Conservation (phyloP, 1,284 basidiomycete genomes). For the Melampsora americana region DNA sequence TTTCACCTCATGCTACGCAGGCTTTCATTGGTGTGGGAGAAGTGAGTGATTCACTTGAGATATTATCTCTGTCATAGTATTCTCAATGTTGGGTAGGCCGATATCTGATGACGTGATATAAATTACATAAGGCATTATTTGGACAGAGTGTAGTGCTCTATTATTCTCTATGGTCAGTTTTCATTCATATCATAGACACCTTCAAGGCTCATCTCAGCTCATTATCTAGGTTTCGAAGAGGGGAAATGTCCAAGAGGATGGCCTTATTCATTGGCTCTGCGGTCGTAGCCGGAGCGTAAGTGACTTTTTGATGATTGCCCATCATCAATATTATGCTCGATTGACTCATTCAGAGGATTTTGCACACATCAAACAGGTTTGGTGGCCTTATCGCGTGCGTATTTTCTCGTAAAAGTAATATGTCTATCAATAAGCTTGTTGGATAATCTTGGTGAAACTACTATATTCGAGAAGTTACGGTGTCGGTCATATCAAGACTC, state of each 20-base stretch:
- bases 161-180: conserved; percentile 25
- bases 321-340: not conserved
- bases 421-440: not conserved
- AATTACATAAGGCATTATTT: conserved; percentile 9
- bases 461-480: not conserved
- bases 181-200: not conserved
- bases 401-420: not conserved
- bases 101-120: not conserved
- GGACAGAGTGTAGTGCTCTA: conserved; percentile 23
- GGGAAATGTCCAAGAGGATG: conserved; percentile 29
- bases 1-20: not conserved
- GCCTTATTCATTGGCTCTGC: conserved; percentile 31
- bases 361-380: not conserved
- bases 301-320: not conserved
- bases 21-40: conserved; percentile 31
- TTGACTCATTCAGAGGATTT: not conserved
- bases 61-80: not conserved
- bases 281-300: conserved; percentile 36
- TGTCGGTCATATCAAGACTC: conserved; percentile 15
- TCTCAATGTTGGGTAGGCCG: no score
- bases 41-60: conserved; percentile 12
- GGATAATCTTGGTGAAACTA: not conserved
- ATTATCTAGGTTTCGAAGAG: not conserved
- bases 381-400: not conserved
- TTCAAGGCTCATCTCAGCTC: not conserved